Evolutionary conservation across 257 asterid genomes (phyloP), one percentile per base, ranked within the genome.

Genomic region (Rhazya stricta): DNA sequence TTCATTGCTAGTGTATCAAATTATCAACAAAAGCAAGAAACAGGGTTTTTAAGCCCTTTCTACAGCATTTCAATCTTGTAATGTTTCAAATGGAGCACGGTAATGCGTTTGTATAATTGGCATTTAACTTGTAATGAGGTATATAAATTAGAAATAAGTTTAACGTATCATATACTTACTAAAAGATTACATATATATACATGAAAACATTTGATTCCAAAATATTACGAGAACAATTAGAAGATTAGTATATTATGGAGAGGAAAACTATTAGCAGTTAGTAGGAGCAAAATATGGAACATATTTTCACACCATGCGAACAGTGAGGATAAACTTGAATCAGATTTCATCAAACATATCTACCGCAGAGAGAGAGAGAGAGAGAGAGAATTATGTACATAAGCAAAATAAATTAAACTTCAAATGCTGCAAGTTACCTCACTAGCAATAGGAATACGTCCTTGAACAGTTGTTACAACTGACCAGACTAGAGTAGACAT

Each of bases 401-500:
- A 34, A 34, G 45, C 32, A 32, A 18, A 23, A 39, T 54, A 62
- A 32, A 5, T 43, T 21, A 25, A 57, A 30, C 61, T 67, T 62
- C 73, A 77, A 60, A 74, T 58, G 69, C 73, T 48, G 72, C 46
- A 67, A 81, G 73, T 58, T 90, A 95, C 99, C 99, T 95, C 99
- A 63, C 98, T 92, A 68, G 98, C 99, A 84, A 95, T 85, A 77
- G 99, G 92, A 81, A 91, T 91, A 75, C 96, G 94, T 48, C 97
- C 97, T 85, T 92, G 90, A 79, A 91, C 96, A 69, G 88, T 83
- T 68, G 98, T 91, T 67, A 95, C 97, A 74, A 85, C 87, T 25
- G 98, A 91, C 99, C 99, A 95, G 66, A 72, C 86, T 79, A 90
- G 81, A 68, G 99, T 87, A 57, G 99, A 91, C 99, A 95, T 95